Conservation (phyloP, 495 filamentous ascomycete species). For the Penicillium goetzii region DNA sequence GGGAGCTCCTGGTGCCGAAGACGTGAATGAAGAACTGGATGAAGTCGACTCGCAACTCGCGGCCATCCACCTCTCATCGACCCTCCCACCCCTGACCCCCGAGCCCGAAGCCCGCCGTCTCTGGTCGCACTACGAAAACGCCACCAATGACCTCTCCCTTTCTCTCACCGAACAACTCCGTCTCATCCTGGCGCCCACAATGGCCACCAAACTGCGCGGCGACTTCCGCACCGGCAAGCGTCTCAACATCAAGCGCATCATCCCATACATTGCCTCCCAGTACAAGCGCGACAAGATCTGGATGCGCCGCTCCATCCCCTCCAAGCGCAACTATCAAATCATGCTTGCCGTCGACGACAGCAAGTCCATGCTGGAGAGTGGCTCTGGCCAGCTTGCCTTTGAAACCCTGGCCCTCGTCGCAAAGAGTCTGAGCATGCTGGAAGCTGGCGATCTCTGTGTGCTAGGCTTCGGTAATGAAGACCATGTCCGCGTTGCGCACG, state of each 20-base stretch:
- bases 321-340: constrained; percentile 93
- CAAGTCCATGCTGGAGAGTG: constrained; percentile 83
- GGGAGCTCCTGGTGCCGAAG: constrained; percentile 43
- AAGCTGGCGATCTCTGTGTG: constrained; percentile 88
- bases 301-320: constrained; percentile 91
- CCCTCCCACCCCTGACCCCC: constrained; percentile 44
- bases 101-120: constrained; percentile 70
- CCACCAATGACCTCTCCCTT: constrained; percentile 83
- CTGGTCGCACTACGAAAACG: constrained; percentile 82
- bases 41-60: constrained; percentile 74
- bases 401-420: constrained; percentile 89
- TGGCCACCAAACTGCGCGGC: constrained; percentile 93
- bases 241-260: constrained; percentile 98
- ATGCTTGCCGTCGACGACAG: constrained; percentile 96
- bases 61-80: constrained; percentile 67
- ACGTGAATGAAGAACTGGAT: constrained; percentile 63
- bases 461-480: constrained; percentile 79
- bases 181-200: constrained; percentile 90
- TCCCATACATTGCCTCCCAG: constrained; percentile 94
- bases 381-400: constrained; percentile 73
- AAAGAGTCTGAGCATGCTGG: constrained; percentile 83
- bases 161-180: constrained; percentile 90
- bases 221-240: constrained; percentile 98
- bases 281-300: constrained; percentile 99
- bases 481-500: constrained; percentile 83